These are phyloP conservation scores for Heritiera fomes DNA, from an alignment of 345 rosid genomes.

Conservation along the genomic window DNA sequence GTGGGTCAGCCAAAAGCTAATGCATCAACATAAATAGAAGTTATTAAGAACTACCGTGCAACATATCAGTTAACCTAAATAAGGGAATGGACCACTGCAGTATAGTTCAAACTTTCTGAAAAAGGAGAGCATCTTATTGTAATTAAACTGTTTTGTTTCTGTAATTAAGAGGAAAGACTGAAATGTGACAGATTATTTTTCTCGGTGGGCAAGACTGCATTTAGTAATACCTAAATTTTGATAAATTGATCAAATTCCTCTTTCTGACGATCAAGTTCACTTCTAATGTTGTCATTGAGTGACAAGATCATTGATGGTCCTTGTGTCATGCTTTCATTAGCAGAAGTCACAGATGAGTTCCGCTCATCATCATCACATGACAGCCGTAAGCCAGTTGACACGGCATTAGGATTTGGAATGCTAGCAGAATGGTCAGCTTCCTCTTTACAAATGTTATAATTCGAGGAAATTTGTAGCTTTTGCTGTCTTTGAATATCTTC, in stretches of 20 bases:
- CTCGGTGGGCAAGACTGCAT: slow-evolving; percentile 4
- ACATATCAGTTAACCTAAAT: not conserved
- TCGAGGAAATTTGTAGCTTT: slow-evolving; percentile 70
- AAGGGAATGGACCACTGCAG: not conserved
- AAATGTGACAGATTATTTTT: not conserved
- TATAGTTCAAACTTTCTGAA: not conserved
- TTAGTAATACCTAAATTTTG: slow-evolving; percentile 59
- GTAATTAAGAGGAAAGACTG: not conserved
- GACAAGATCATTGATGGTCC: slow-evolving; percentile 56
- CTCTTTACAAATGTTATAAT: slow-evolving; percentile 51
- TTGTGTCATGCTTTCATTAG: slow-evolving; percentile 65
- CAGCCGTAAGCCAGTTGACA: slow-evolving; percentile 82
- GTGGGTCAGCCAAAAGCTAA: not conserved
- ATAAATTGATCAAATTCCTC: slow-evolving; percentile 70
- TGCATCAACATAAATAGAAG: not conserved
- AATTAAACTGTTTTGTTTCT: not conserved
- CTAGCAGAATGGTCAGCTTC: slow-evolving; percentile 52
- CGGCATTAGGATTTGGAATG: slow-evolving; percentile 55
- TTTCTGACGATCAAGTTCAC: slow-evolving; percentile 62
- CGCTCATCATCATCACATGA: slow-evolving; percentile 80
- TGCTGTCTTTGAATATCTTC: slow-evolving; percentile 61
- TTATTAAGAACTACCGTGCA: not conserved
- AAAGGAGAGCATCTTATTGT: not conserved
- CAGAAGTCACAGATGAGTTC: slow-evolving; percentile 74
- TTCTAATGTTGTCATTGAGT: slow-evolving; percentile 55